Percentiles rank a stretch among this genome's conserved stretches.
These are phyloP conservation scores for Trametes meyenii DNA, from an alignment of 768 basidiomycete species.

Conservation along the genomic window DNA sequence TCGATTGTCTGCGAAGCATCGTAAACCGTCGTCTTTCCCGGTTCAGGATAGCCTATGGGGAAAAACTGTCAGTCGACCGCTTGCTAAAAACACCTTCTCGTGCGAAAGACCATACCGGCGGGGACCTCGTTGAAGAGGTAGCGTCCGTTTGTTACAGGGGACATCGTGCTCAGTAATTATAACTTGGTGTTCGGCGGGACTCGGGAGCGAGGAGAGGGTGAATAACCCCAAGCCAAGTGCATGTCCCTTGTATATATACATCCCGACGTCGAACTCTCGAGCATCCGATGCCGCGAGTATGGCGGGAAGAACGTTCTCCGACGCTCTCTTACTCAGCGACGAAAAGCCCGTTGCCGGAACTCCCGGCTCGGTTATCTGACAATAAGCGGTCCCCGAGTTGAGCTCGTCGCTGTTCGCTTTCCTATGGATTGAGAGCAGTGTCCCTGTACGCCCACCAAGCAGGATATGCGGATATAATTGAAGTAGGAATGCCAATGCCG, in stretches of 20 bases:
- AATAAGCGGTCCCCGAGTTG: no score
- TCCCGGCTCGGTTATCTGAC: no score
- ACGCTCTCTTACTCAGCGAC: no score
- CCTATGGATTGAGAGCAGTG: no score
- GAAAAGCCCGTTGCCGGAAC: no score
- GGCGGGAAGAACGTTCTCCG: no score
- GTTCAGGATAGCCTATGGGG: slow-evolving; percentile 32
- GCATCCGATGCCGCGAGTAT: not conserved
- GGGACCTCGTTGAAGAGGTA: slow-evolving; percentile 35
- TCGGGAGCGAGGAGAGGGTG: not conserved
- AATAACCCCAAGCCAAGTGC: no score
- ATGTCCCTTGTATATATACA: not conserved
- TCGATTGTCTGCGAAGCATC: slow-evolving; percentile 33
- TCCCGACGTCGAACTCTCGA: not conserved
- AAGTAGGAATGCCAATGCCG: no score
- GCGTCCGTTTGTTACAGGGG: slow-evolving; percentile 33
- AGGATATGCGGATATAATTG: no score
- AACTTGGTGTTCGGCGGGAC: no score
- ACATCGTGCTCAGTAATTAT: slow-evolving; percentile 17
- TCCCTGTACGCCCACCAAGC: no score
- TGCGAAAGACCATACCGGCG: slow-evolving; percentile 29
- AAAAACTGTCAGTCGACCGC: not conserved
- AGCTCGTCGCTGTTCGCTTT: no score
- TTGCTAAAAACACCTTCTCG: not conserved
- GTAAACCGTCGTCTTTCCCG: slow-evolving; percentile 33